Conservation (phyloP, 257 asterid species). For the Solanum chiquidenum region DNA sequence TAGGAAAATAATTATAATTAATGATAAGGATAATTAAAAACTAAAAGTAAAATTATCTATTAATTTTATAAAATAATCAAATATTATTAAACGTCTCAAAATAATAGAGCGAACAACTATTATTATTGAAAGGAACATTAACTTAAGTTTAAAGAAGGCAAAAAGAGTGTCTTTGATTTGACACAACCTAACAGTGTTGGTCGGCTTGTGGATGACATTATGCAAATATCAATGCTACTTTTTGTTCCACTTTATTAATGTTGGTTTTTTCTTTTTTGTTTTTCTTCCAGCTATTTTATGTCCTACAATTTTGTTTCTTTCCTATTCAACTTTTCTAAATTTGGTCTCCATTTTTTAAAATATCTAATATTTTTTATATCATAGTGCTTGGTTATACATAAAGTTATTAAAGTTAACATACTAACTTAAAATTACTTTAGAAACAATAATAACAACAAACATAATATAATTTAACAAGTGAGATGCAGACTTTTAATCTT, state of each 20-base stretch:
- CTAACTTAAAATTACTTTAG: background rate
- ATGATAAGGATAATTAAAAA: too few relatives aligned
- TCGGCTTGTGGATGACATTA: slow-evolving; percentile 10
- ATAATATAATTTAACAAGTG: too few relatives aligned
- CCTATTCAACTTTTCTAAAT: background rate
- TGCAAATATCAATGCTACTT: background rate
- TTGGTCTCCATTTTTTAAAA: background rate
- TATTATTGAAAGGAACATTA: too few relatives aligned
- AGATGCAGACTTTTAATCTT: background rate
- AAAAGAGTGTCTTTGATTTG: slow-evolving; percentile 13
- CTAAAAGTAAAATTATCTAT: too few relatives aligned
- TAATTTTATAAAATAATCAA: too few relatives aligned
- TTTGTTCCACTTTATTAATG: background rate
- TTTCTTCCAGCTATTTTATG: background rate
- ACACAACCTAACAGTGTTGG: slow-evolving; percentile 17
- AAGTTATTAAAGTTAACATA: background rate
- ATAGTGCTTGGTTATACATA: background rate
- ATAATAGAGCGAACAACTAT: too few relatives aligned
- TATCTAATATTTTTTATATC: background rate
- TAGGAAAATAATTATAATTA: too few relatives aligned
- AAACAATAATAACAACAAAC: background rate
- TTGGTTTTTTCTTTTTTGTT: background rate
- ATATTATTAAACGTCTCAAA: too few relatives aligned
- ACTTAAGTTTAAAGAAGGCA: slow-evolving; percentile 6
- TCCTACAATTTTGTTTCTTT: background rate